These are phyloP conservation scores for Podospora pseudocomata DNA, from an alignment of 495 filamentous ascomycete genomes.

Conservation along the genomic window DNA sequence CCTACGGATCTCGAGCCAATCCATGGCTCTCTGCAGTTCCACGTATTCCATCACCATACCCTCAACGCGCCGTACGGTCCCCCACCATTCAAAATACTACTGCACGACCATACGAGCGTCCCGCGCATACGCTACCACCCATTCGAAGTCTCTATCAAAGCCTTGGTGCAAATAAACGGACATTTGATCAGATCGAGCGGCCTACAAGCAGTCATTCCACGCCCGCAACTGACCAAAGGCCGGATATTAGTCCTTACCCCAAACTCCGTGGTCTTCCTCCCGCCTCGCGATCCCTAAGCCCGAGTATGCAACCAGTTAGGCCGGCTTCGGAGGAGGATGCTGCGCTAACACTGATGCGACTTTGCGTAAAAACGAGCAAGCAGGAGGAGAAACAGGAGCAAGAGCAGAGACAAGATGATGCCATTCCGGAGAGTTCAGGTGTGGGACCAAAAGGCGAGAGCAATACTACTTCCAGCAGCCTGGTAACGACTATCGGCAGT, in stretches of 20 bases:
- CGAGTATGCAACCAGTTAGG: background rate
- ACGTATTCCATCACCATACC: background rate
- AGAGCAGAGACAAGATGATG: background rate
- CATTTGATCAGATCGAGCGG: background rate
- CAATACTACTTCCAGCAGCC: background rate
- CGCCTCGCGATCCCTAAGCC: background rate
- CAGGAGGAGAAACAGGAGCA: background rate
- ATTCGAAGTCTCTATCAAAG: background rate
- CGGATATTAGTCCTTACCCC: background rate
- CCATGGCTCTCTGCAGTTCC: slow-evolving; percentile 3
- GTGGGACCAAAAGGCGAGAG: background rate
- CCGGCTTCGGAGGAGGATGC: background rate
- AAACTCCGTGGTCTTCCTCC: background rate
- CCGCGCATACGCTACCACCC: background rate
- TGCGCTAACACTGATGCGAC: background rate
- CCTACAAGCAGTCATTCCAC: background rate
- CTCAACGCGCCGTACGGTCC: background rate
- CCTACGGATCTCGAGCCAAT: background rate
- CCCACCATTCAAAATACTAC: background rate
- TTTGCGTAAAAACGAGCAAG: background rate
- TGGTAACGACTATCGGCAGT: too few relatives aligned
- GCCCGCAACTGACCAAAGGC: background rate
- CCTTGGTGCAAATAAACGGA: background rate
- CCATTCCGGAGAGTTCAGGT: background rate
- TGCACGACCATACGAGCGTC: background rate